Base-by-base conservation (phyloP, 805 yeast species). In the Kuraishia borneana region DNA sequence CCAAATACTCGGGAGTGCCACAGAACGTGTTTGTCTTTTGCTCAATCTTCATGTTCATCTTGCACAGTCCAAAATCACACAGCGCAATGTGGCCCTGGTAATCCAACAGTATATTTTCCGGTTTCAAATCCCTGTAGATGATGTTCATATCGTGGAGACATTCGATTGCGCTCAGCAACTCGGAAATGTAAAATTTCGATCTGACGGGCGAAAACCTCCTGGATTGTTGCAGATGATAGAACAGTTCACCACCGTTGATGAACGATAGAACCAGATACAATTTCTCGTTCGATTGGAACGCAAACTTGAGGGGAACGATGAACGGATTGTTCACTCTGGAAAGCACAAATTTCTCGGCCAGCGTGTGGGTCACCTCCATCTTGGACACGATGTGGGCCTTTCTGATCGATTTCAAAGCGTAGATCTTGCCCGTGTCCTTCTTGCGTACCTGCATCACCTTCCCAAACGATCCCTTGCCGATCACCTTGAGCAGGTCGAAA, bases 381-480 rank as follows among this genome's bases (percentile, higher is more conserved):
- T 94, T 76, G 19, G 94, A 83, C 22, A 92, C 94, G 45, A 92
- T 87, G 51, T 92, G 95, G 14, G 94, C 84, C 54, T 92, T 92
- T 46, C 97, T 70, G 42, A 92, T 76, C 0, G 96, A 87, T 57
- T 92, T 92, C 51, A 92, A 64, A 2, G 98, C 98, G 56, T 92
- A 92, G 18, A 92, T 78, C 54, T 89, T 94, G 43, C 81, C 81
- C 6, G 94, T 85, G 53, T 92, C 97, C 45, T 70, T 70, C 68
- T 89, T 92, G 42, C 81, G 76, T 30, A 92, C 98, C 62, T 92
- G 98, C 59, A 81, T 92, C 25, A 89, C 98, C 61, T 85, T 95
- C 21, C 98, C 98, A 65, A 89, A 89, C 1, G 97, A 92, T 36
- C 98, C 98, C 53, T 85, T 87, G 40, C 98, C 98, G 40, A 89